These are phyloP conservation scores for Claviceps quebecensis DNA, from an alignment of 2,329 filamentous ascomycete species.

Conservation along the genomic window DNA sequence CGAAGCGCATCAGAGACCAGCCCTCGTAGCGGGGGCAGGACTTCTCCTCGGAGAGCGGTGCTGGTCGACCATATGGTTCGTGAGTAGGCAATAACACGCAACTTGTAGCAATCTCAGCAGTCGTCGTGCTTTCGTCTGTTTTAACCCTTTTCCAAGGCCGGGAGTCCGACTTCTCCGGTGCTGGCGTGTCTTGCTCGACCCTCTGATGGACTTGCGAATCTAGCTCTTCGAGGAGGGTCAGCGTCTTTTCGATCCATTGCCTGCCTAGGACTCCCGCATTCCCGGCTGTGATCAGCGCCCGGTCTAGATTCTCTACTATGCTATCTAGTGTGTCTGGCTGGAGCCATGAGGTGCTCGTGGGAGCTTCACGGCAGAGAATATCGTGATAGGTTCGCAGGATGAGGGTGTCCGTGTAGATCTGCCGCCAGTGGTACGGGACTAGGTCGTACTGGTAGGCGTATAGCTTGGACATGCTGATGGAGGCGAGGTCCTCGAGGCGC, in stretches of 20 bases:
- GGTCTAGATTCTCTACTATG: slow-evolving; percentile 56
- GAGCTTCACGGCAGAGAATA: slow-evolving; percentile 10
- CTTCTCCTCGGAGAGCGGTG: slow-evolving; percentile 8
- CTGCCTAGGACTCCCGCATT: slow-evolving; percentile 40
- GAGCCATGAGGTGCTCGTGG: background rate
- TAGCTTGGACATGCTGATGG: slow-evolving; percentile 49
- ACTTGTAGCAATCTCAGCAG: no score
- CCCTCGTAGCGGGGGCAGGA: slow-evolving; percentile 18
- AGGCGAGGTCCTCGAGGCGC: slow-evolving; percentile 41
- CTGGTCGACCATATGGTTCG: slow-evolving; percentile 18
- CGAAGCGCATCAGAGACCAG: slow-evolving; percentile 45
- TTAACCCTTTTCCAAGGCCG: slow-evolving; percentile 10
- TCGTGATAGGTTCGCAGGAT: slow-evolving; percentile 43
- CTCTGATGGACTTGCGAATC: slow-evolving; percentile 7
- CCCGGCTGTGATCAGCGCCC: slow-evolving; percentile 62
- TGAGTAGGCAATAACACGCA: slow-evolving; percentile 11
- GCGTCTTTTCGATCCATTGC: slow-evolving; percentile 35
- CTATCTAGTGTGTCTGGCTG: slow-evolving; percentile 27
- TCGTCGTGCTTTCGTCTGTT: no score
- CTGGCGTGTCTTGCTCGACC: no score
- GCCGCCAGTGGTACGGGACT: slow-evolving; percentile 54
- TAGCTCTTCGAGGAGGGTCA: slow-evolving; percentile 27
- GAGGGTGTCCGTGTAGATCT: slow-evolving; percentile 57
- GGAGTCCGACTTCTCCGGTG: background rate
- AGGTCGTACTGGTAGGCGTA: slow-evolving; percentile 55